Percentiles rank a stretch among this genome's conserved stretches.
These are phyloP conservation scores for Vigna unguiculata DNA, from an alignment of 306 rosid species.

Conservation along the genomic window DNA sequence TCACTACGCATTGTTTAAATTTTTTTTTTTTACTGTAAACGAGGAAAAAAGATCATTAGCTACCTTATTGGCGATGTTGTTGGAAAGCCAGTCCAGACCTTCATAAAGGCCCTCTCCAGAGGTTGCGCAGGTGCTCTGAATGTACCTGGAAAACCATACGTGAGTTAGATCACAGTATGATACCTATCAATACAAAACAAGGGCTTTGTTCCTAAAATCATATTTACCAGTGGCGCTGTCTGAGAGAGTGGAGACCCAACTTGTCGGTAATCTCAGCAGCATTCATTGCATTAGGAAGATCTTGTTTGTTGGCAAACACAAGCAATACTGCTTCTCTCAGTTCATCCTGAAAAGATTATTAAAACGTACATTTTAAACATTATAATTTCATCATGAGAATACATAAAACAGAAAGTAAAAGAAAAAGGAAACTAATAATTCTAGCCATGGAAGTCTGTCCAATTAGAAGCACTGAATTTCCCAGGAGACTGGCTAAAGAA, in stretches of 20 bases:
- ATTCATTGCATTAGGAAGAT: constrained; percentile 99
- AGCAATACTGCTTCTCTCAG: constrained; percentile 97
- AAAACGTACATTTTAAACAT: neutral
- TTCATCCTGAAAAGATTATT: constrained; percentile 75
- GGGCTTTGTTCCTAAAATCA: constrained; percentile 19
- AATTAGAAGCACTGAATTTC: constrained; percentile 29
- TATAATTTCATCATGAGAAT: neutral
- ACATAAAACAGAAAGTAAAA: constrained; percentile 12
- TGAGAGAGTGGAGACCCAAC: constrained; percentile 98
- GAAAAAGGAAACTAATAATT: constrained; percentile 10
- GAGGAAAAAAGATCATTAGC: constrained; percentile 26
- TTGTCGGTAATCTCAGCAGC: constrained; percentile 99
- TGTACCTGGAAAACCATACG: constrained; percentile 74
- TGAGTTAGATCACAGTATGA: constrained; percentile 32
- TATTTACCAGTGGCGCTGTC: constrained; percentile 97
- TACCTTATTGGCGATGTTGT: constrained; percentile 99
- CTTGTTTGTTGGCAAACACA: constrained; percentile 99
- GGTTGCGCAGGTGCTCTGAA: constrained; percentile 99
- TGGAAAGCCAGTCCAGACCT: constrained; percentile 99
- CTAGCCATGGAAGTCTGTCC: neutral
- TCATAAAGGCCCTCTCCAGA: constrained; percentile 99
- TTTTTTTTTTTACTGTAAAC: neutral
- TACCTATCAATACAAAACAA: neutral
- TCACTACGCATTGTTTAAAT: neutral
- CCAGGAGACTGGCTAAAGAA: constrained; percentile 6